A percentile compares a stretch with the other conserved stretches of the same genome.
These are phyloP conservation scores for Paraurostyla sp. DNA, from an alignment of 73 alveolate genomes.

Conservation along the genomic window DNA sequence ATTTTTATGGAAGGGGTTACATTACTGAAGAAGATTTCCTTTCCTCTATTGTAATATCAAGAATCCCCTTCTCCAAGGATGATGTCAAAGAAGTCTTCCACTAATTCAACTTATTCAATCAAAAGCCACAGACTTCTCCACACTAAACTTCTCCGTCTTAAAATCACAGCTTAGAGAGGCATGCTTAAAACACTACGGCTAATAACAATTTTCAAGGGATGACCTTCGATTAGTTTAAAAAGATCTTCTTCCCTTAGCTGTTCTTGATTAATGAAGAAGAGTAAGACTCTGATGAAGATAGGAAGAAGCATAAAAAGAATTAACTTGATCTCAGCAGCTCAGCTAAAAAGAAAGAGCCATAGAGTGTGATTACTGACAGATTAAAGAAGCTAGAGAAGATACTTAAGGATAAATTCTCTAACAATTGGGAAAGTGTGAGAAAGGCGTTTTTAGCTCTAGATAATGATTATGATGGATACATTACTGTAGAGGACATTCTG, in stretches of 20 bases:
- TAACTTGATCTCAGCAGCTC: conserved; percentile 3
- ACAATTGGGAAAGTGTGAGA: conserved; percentile 63
- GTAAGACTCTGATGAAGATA: conserved; percentile 52
- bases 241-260: conserved; percentile 64
- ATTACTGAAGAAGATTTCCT: conserved; percentile 59
- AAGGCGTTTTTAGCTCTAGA: conserved; percentile 74
- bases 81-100: conserved; percentile 30
- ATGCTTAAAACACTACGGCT: no score
- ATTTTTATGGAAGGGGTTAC: conserved; percentile 65
- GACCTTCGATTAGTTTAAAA: conserved; percentile 59
- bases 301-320: conserved; percentile 1
- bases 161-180: no score
- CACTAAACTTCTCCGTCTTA: no score
- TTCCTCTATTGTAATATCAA: not conserved
- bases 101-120: conserved; percentile 26
- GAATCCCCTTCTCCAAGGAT: conserved; percentile 23
- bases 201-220: not conserved
- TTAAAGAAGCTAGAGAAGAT: conserved; percentile 55
- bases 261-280: conserved; percentile 46
- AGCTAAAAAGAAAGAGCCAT: not conserved
- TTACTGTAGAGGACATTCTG: conserved; percentile 70
- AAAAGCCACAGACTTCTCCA: not conserved
- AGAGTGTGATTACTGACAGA: conserved; percentile 27
- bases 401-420: conserved; percentile 49
- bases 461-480: conserved; percentile 69